phyloP scores from a whole-genome alignment of 768 basidiomycete genomes.

The Rhodocollybia butyracea region DNA sequence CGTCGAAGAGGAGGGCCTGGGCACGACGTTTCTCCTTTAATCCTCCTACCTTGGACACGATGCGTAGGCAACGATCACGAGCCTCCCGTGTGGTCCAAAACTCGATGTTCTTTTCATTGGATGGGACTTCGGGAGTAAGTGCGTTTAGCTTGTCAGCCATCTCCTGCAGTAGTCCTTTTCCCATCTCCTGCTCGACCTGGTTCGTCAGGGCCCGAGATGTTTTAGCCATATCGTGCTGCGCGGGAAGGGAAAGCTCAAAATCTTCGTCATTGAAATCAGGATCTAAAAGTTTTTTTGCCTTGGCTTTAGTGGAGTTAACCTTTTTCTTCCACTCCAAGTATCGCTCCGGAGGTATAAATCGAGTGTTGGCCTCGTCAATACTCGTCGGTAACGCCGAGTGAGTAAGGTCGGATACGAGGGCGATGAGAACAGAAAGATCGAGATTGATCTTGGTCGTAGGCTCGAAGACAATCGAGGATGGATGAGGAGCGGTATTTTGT shows the following conservation, averaged over 20 bases:
- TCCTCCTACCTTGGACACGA: constrained; percentile 80
- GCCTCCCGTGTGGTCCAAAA: constrained; percentile 87
- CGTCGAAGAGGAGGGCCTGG: constrained; percentile 50
- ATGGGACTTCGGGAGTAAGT: not conserved
- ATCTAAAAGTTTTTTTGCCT: constrained; percentile 15
- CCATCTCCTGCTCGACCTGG: constrained; percentile 77
- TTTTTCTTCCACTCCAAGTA: constrained; percentile 61
- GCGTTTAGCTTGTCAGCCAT: constrained; percentile 44
- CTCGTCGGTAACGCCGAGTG: constrained; percentile 63
- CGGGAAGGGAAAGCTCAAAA: constrained; percentile 1
- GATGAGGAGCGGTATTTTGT: not conserved
- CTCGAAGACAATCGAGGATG: constrained; percentile 19
- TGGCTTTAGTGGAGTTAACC: constrained; percentile 3
- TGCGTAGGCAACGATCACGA: constrained; percentile 65
- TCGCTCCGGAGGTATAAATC: constrained; percentile 59
- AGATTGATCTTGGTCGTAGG: constrained; percentile 70
- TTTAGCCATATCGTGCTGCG: constrained; percentile 37
- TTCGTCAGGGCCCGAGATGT: constrained; percentile 68
- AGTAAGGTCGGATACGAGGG: constrained; percentile 78
- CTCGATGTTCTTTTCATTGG: constrained; percentile 28
- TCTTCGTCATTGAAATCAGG: constrained; percentile 7
- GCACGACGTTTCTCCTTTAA: constrained; percentile 61
- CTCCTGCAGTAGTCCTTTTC: constrained; percentile 57
- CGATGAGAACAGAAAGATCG: constrained; percentile 82
- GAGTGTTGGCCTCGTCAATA: constrained; percentile 52